A percentile compares a stretch with the other conserved stretches of the same genome.
Conservation (phyloP, 495 filamentous ascomycete species). For the Podospora anserina region DNA sequence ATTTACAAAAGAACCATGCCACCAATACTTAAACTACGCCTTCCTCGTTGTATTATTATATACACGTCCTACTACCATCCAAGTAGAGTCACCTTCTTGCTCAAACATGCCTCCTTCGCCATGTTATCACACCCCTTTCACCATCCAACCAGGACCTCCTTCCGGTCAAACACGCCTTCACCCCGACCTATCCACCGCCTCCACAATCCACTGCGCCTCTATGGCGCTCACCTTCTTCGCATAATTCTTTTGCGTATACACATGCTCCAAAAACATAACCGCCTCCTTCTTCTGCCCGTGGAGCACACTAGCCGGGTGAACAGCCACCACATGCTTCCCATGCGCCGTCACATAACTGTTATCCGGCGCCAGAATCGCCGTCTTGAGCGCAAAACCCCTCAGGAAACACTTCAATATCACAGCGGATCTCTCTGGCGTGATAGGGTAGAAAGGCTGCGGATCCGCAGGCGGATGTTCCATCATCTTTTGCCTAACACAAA, state of each 20-base stretch:
- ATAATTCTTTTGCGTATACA: slow-evolving; percentile 90
- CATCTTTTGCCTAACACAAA: slow-evolving; percentile 53
- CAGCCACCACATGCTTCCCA: slow-evolving; percentile 79
- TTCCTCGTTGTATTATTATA: no score
- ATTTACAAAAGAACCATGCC: no score
- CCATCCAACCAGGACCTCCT: no score
- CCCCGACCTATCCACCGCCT: slow-evolving; percentile 51
- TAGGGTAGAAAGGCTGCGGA: slow-evolving; percentile 47
- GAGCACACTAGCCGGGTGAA: slow-evolving; percentile 84
- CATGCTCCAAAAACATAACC: slow-evolving; percentile 94
- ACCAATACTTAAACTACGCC: no score
- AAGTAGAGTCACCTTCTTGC: no score
- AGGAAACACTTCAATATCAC: slow-evolving; percentile 76
- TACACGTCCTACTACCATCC: no score
- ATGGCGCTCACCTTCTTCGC: slow-evolving; percentile 84
- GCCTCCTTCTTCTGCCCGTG: slow-evolving; percentile 87
- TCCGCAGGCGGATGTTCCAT: slow-evolving; percentile 41
- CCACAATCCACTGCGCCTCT: slow-evolving; percentile 82
- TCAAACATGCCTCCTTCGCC: no score
- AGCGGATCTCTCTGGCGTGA: slow-evolving; percentile 52
- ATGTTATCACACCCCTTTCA: no score
- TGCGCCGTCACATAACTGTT: slow-evolving; percentile 79
- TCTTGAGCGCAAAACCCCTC: slow-evolving; percentile 75
- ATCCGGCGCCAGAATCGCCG: slow-evolving; percentile 77
- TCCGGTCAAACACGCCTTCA: background rate